Evolutionary conservation across 331 rosid genomes (phyloP), one percentile per base, ranked within the genome.

Genomic region (Ulmus americana): DNA sequence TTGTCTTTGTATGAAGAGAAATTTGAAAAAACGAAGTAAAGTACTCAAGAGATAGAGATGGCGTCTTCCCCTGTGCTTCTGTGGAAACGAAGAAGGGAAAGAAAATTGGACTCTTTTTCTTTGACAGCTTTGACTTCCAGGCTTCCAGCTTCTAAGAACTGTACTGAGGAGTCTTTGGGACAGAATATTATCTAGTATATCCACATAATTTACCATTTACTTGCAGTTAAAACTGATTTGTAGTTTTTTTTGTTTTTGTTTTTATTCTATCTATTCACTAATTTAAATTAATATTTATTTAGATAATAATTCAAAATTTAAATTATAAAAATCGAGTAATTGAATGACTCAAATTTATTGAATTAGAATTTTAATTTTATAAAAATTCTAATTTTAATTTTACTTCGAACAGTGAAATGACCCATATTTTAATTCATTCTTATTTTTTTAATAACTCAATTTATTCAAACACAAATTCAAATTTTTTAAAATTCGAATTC

Each of bases 1-100:
- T 70, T 70, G 53, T 68, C 50, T 56, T 39, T 55, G 52, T 52
- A 43, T 18, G 12, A 5, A 6, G 10, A 28, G 35, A 28, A 28
- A 28, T 28, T 28, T 28, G 35, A 28, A 28, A 12, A 12, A 6
- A 10, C n/a, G 60, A 40, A 20, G 43, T 38, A 64, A 44, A 58
- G 48, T 3, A 28, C 35, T 28, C 2, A 28, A 8, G 61, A 18
- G 16, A 7, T 14, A 0, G 20, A 2, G 1, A 1, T 28, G 10
- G 45, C 28, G 46, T 39, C 12, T 2, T 12, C 4, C 8, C 8
- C 15, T 55, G 15, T n/a, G 51, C 38, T 13, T 38, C 9, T 39
- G 39, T 41, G 16, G 48, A 16, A 35, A 55, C 12, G 38, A 22
- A 55, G 13, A 11, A 16, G 4, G 43, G 39, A 11, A 28, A 11